Conservation (phyloP, 2,329 filamentous ascomycete genomes). For the Pseudocercospora eumusae region DNA sequence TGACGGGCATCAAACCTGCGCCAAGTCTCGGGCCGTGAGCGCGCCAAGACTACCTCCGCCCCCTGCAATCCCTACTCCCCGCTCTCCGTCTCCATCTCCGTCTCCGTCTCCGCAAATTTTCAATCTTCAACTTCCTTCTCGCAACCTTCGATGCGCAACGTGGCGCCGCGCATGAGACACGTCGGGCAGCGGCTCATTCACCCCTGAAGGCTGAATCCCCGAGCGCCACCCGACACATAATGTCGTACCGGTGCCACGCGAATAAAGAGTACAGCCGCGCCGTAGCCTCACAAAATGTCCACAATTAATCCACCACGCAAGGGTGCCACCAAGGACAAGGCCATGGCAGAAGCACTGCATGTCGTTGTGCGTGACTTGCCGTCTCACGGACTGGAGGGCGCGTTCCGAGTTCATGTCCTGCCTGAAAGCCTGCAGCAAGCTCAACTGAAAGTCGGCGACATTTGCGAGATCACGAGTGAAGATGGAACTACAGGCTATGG, state of each 20-base stretch:
- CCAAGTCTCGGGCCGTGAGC: background rate
- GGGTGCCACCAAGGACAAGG: background rate
- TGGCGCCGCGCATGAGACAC: background rate
- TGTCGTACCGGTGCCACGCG: background rate
- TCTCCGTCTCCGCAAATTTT: no score
- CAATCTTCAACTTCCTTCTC: no score
- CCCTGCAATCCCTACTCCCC: no score
- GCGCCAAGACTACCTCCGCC: no score
- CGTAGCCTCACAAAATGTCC: no score
- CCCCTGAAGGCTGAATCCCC: no score
- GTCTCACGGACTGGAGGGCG: constrained; percentile 51
- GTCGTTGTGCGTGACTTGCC: constrained; percentile 55
- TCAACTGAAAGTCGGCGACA: constrained; percentile 59
- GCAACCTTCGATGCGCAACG: background rate
- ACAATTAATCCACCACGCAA: constrained; percentile 4
- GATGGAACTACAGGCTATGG: constrained; percentile 53
- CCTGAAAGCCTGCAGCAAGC: constrained; percentile 58
- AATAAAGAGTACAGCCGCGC: background rate
- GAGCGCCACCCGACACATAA: background rate
- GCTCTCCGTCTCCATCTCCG: no score
- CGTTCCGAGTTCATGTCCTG: constrained; percentile 61
- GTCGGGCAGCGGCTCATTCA: background rate
- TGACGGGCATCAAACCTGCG: background rate
- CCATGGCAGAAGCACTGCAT: constrained; percentile 25
- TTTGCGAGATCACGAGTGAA: constrained; percentile 54